Conservation (phyloP, 371 early-diverging fungal species). For the Zychaea mexicana region DNA sequence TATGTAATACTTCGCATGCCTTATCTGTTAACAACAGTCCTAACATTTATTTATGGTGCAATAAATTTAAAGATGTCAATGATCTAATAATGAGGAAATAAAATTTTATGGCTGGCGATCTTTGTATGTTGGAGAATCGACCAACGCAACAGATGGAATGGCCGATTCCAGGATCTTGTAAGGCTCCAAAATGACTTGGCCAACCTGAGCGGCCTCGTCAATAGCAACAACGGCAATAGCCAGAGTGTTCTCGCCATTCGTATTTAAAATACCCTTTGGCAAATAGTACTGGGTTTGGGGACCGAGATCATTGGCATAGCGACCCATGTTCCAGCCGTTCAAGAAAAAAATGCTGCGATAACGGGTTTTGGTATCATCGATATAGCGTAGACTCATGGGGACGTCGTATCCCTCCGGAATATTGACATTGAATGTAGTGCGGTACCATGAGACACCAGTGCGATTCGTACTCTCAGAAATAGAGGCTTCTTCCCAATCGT, state of each 20-base stretch:
- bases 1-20: too few species aligned
- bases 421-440: constrained; percentile 15
- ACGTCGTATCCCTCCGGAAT: constrained; percentile 19
- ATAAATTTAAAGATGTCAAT: too few species aligned
- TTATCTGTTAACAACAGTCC: too few species aligned
- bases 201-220: constrained; percentile 16
- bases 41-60: too few species aligned
- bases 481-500: constrained; percentile 10
- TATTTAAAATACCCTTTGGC: constrained; percentile 25
- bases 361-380: constrained; percentile 8
- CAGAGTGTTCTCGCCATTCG: constrained; percentile 20
- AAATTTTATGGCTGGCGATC: neutral
- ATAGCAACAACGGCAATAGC: constrained; percentile 21
- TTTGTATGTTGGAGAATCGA: constrained; percentile 15
- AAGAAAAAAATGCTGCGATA: constrained; percentile 22
- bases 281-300: constrained; percentile 20
- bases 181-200: constrained; percentile 15
- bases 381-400: constrained; percentile 15
- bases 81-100: too few species aligned
- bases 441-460: constrained; percentile 22
- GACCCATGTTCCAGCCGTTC: constrained; percentile 31
- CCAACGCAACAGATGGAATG: constrained; percentile 9
- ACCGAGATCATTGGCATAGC: constrained; percentile 25
- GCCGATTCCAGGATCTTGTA: constrained; percentile 12
- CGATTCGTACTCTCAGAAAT: constrained; percentile 12